Percentiles rank a stretch among this genome's conserved stretches.
phyloP scores from a whole-genome alignment of 83 land plant genomes.

The Picea abies region DNA sequence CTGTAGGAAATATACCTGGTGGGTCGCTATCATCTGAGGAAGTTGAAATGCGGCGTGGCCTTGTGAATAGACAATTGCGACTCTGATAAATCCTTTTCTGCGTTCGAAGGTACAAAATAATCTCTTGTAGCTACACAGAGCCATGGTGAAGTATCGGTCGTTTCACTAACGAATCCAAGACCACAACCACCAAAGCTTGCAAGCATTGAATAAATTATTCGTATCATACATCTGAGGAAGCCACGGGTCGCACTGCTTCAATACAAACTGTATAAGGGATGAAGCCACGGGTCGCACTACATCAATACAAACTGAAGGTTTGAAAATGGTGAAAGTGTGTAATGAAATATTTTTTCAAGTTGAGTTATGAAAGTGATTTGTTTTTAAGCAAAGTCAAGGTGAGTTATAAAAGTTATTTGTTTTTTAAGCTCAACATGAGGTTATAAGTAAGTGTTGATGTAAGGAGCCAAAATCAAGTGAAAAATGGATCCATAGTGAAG shows the following conservation, averaged over 20 bases:
- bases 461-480: too few species aligned
- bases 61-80: constrained; percentile 11
- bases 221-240: constrained; percentile 6
- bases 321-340: too few species aligned
- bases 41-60: background rate
- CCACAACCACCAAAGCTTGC: background rate
- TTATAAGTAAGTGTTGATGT: too few species aligned
- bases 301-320: too few species aligned
- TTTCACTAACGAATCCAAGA: background rate
- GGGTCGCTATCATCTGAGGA: background rate
- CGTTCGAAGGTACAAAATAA: constrained; percentile 6
- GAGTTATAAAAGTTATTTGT: too few species aligned
- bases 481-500: too few species aligned
- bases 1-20: too few species aligned
- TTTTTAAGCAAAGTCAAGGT: too few species aligned
- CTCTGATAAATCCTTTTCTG: constrained; percentile 14
- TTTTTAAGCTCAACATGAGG: too few species aligned
- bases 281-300: background rate
- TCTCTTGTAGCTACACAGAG: constrained; percentile 5
- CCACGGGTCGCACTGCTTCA: constrained; percentile 11
- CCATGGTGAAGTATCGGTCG: constrained; percentile 8
- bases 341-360: too few species aligned
- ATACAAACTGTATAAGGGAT: constrained; percentile 4
- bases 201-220: constrained; percentile 5
- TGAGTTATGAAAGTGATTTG: too few species aligned